Evolutionary conservation across 495 filamentous ascomycete genomes (phyloP), one percentile per base, ranked within the genome.

Genomic region (Cudoniella acicularis): DNA sequence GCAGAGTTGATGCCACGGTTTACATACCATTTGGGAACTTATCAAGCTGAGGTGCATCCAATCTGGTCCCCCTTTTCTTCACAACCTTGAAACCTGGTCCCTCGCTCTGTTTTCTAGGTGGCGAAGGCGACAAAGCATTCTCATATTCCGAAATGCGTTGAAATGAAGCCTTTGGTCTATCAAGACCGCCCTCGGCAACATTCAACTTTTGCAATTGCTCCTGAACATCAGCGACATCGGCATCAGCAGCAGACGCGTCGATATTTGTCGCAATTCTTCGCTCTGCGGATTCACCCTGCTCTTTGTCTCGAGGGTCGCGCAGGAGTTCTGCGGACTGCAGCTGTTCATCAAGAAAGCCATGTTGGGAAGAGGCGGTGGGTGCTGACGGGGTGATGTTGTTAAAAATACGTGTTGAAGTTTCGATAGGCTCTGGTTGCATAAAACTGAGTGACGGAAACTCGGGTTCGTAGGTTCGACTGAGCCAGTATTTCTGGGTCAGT

Each of bases 401-500:
- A 64, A 70, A 69, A 61, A 72, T 75, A 66, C 76, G 79, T 77
- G 80, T 80, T 69, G 79, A 78, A 77, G 77, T 77, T 72, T 84
- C 79, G 71, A 78, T 74, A 67, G 80, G 79, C 84, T 87, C 87
- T 83, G 87, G 75, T 85, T 93, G 91, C 92, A 96, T 96, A 95
- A 86, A 96, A 87, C 76, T 75, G 70, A 71, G 72, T 73, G 74
- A n/a, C 41, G 61, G 62, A 59, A 67, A 70, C 24, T 24, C 18
- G 26, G 20, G 26, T 0, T 54, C 30, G 51, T 42, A 55, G 20
- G 16, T 59, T 41, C 60, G 66, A 69, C 66, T 69, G 63, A 64
- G 52, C 66, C 66, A 58, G 51, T 6, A 47, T 11, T n/a, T 60
- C 59, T 63, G 61, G 65, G 61, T 64, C 66, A 69, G 66, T 66